A percentile compares a stretch with the other conserved stretches of the same genome.
Conservation (phyloP, 495 filamentous ascomycete species). For the Aspergillus carlsbadensis region DNA sequence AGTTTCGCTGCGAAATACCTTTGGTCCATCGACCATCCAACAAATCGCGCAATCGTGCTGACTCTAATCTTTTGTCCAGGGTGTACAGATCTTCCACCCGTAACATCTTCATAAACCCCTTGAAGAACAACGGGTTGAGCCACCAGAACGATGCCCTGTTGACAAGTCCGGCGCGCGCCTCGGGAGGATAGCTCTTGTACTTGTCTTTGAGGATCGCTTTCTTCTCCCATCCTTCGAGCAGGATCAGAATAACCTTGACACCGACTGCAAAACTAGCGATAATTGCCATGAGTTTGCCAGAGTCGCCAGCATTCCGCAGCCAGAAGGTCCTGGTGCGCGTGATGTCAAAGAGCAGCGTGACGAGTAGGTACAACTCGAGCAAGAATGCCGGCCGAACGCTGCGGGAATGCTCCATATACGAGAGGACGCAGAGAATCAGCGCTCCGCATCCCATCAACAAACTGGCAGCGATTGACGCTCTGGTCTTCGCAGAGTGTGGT, state of each 20-base stretch:
- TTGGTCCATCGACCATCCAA: slow-evolving; percentile 34
- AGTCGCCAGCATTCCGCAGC: background rate
- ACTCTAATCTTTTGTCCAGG: slow-evolving; percentile 4
- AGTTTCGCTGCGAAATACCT: slow-evolving; percentile 27
- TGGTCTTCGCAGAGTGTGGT: background rate
- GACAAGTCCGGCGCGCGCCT: background rate
- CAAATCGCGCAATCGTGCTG: slow-evolving; percentile 1
- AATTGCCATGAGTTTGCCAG: background rate
- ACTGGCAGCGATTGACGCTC: background rate
- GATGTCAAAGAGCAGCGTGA: background rate
- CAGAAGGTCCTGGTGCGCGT: slow-evolving; percentile 1
- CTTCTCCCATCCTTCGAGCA: slow-evolving; percentile 2
- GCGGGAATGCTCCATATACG: slow-evolving; percentile 5
- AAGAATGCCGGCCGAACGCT: slow-evolving; percentile 2
- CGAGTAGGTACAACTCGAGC: background rate
- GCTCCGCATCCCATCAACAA: background rate
- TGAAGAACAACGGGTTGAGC: slow-evolving; percentile 10
- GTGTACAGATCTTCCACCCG: slow-evolving; percentile 6
- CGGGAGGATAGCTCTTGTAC: background rate
- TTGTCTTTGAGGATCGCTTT: background rate
- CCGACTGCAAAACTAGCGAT: background rate
- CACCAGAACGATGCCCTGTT: slow-evolving; percentile 12
- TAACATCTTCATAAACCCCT: slow-evolving; percentile 2
- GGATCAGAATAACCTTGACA: background rate
- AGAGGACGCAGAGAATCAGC: background rate